These are phyloP conservation scores for Pistacia atlantica DNA, from an alignment of 345 rosid species.

Conservation along the genomic window DNA sequence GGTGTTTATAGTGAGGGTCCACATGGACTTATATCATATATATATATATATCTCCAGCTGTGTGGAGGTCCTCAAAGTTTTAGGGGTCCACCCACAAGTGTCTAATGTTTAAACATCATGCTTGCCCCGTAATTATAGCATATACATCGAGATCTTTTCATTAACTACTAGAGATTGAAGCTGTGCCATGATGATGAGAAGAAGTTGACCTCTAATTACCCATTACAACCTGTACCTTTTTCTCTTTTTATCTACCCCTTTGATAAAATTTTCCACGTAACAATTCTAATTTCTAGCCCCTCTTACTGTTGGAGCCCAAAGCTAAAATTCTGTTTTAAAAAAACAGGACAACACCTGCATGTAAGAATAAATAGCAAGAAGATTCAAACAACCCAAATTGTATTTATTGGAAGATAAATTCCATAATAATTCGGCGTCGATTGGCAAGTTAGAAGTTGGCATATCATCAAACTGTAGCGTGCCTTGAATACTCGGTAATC, in stretches of 20 bases:
- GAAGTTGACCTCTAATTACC: conserved; percentile 24
- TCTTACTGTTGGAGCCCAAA: background rate
- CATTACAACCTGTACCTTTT: background rate
- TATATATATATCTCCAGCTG: conserved; percentile 34
- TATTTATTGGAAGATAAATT: background rate
- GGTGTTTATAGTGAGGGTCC: conserved; percentile 17
- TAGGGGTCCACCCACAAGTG: conserved; percentile 24
- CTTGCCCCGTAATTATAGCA: conserved; percentile 31
- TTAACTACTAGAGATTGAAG: conserved; percentile 6
- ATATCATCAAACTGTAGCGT: background rate
- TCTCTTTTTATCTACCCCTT: background rate
- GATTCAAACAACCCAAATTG: background rate
- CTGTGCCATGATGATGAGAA: conserved; percentile 9
- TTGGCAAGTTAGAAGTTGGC: no score
- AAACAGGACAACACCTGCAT: background rate
- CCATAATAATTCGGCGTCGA: background rate
- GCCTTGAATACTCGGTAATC: conserved; percentile 7
- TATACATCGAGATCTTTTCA: background rate
- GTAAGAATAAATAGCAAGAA: background rate
- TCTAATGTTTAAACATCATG: conserved; percentile 30
- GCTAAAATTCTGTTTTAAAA: background rate
- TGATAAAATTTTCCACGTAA: background rate
- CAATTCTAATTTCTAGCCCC: background rate
- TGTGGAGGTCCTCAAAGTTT: conserved; percentile 18
- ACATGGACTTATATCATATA: conserved; percentile 15